Base-by-base conservation (phyloP, 2,329 filamentous ascomycete genomes). In the Aspergillus pseudotamarii region DNA sequence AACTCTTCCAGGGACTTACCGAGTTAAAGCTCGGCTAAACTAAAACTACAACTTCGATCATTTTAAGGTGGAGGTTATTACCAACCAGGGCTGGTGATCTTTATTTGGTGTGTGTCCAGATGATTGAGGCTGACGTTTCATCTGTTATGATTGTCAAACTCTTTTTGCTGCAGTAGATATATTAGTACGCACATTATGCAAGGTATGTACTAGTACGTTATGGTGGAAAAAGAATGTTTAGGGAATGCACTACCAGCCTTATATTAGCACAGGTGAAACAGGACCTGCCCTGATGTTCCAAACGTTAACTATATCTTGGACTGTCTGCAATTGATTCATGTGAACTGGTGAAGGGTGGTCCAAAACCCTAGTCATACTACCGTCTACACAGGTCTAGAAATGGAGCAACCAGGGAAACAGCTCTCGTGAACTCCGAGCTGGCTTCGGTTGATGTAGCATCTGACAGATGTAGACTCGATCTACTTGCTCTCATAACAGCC, bases 1-100 rank as follows among this genome's bases (percentile, higher is more conserved):
- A 54, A 21, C 51, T 36, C 46, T 54, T 36, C 51, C 30, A 54
- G 51, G 30, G 30, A 54, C 51, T 54, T 54, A 3, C 51, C 51
- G 51, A 54, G 51, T 54, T 36, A 10, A 34, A 53, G 30, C 50
- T 53, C 50, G 50, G 50, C n/a, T n/a, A 32, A 32, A 53, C 28
- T 34, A 28, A n/a, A 21, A 11, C 30, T 53, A 30, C 28, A 34
- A 8, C 51, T 6, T 34, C 28, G 19, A 32, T 34, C 28, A 14
- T 21, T 21, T 43, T 11, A 46, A 6, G 16, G 21, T 57, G 16
- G n/a, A 41, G 8, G 34, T 30, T 43, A 57, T 23, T 23, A 28
- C 26, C 14, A 14, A 50, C 16, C 16, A 28, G 26, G 46, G 9
- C 46, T 12, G n/a, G n/a, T 23, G 45, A 14, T 48, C 45, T 26